Base-by-base conservation (phyloP, 495 filamentous ascomycete genomes). In the Lasiosphaeris hirsuta region DNA sequence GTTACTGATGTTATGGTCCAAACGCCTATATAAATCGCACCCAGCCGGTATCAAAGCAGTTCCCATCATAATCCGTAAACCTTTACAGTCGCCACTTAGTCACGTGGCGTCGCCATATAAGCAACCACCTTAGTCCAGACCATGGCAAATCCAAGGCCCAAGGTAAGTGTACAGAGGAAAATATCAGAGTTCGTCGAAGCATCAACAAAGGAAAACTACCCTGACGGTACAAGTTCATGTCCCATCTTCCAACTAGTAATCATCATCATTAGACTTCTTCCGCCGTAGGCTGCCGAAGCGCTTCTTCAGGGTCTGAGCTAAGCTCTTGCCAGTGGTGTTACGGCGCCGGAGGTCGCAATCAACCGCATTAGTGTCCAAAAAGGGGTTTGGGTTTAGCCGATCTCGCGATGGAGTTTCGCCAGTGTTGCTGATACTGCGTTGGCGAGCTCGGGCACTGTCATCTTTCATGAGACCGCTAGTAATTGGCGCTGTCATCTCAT, bases 221-320 rank as follows among this genome's bases (percentile, higher is more conserved):
- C 23, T 30, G 23, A 2, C 23, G 23, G 5, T 30, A 30, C 23
- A 30, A 30, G 23, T 30, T 5, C 23, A 30, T 30, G 5, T 30
- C 23, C 5, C 23, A 30, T 30, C 23, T 5, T 30, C 23, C 23
- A 30, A 5, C 23, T 30, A 23, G 19, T 13, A 41, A 41, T n/a
- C 39, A 41, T 41, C 39, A 41, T 41, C 4, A 41, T 41, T n/a
- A 30, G 23, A 30, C 23, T 63, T 66, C 60, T 63, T 74, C 45
- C 66, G 61, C 23, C 75, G 69, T 33, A 82, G 48, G 50, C 76
- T 80, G 10, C 76, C 76, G 50, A 81, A 69, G 10, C 76, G 63
- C 37, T 69, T 68, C 67, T 76, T 81, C 41, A 81, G 60, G 10
- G 70, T 71, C 44, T 76, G 72, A 1, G 72, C 63, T 9, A 79